Base-by-base conservation (phyloP, 768 basidiomycete genomes). In the Astraeus odoratus region DNA sequence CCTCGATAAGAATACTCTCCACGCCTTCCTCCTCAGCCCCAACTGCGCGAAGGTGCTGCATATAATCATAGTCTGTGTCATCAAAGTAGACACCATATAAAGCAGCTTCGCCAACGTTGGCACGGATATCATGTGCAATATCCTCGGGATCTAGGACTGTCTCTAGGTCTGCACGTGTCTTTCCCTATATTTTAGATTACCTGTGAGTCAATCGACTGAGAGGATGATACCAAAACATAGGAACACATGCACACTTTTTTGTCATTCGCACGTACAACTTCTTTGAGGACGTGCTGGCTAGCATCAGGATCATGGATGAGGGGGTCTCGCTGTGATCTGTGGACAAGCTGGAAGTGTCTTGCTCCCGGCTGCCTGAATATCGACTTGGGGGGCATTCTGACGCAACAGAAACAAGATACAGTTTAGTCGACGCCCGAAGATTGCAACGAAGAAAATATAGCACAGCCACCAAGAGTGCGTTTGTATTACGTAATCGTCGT, bases 41-140 rank as follows among this genome's bases (percentile, higher is more conserved):
- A 40, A 89, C 79, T 2, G 77, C 55, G 10, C 90, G 83, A 35
- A 99, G 77, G 67, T 99, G 96, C 63, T 94, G 86, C 88, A 97
- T 92, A 70, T 99, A 99, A 66, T 99, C 89, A 70, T 99, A 99
- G 48, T 92, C 78, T 5, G 89, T 85, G 59, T 99, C 94, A 67
- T 98, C 93, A 67, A 80, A 98, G 67, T 90, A 90, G 58, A 99
- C 68, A 3, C 93, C 96, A 63, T 97, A 94, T 8, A 80, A 60
- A 5, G 86, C 71, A 0, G 96, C 96, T 68, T 98, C 89, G 46
- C 95, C 96, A 40, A 85, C 72, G 50, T 83, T 85, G 20, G 66
- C 55, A 43, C 73, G 69, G 12, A 56, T 57, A 43, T 76, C 76
- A 30, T 70, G 73, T 13, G 64, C 65, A 37, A 77, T 57, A 20